Conservation (phyloP, 1,284 basidiomycete species). For the Agroathelia rolfsii region DNA sequence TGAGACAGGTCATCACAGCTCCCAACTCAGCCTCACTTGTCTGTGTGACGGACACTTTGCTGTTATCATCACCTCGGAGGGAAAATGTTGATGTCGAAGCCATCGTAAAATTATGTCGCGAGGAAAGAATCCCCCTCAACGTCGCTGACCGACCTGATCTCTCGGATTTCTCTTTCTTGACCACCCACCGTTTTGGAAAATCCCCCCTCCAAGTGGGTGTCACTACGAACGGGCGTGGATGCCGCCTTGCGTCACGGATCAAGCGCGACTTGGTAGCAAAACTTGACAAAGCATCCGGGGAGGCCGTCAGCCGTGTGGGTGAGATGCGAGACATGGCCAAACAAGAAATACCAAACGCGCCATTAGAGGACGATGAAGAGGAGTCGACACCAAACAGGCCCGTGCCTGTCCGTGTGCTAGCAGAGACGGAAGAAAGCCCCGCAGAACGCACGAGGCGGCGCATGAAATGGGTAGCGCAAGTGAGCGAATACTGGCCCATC, state of each 20-base stretch:
- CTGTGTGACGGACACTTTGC: constrained; percentile 69
- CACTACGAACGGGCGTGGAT: constrained; percentile 89
- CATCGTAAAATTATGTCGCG: constrained; percentile 31
- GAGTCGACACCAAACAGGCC: constrained; percentile 75
- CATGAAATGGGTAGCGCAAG: constrained; percentile 85
- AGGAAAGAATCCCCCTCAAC: constrained; percentile 70
- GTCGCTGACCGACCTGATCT: constrained; percentile 79
- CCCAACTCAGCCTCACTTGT: too few relatives aligned
- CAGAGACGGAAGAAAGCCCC: constrained; percentile 30
- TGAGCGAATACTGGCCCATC: constrained; percentile 92
- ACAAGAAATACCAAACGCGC: constrained; percentile 16
- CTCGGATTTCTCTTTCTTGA: constrained; percentile 86
- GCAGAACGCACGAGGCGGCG: constrained; percentile 47
- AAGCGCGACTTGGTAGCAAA: constrained; percentile 75
- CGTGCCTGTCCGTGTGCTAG: constrained; percentile 54
- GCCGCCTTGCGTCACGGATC: constrained; percentile 75
- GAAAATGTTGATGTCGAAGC: constrained; percentile 27
- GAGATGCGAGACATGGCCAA: constrained; percentile 59
- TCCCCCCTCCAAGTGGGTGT: constrained; percentile 78
- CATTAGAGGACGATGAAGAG: constrained; percentile 34
- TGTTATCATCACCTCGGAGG: too few relatives aligned
- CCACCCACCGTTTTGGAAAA: constrained; percentile 73
- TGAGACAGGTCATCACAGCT: too few relatives aligned
- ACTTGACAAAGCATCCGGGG: constrained; percentile 68
- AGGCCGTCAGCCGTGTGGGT: constrained; percentile 73